phyloP scores from a whole-genome alignment of 495 filamentous ascomycete genomes.

The Annulohypoxylon moriforme region DNA sequence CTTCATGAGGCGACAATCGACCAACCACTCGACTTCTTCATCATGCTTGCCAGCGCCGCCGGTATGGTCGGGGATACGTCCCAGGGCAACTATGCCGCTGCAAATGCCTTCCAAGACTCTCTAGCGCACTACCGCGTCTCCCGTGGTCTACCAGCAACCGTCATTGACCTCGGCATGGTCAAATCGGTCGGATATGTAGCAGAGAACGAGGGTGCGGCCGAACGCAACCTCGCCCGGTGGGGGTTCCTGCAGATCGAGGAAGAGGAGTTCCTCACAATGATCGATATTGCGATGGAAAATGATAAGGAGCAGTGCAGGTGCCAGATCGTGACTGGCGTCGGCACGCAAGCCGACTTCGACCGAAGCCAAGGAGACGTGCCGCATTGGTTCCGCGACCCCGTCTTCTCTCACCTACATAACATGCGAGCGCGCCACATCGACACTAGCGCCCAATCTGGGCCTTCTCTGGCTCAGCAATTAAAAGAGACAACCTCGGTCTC shows the following conservation, averaged over 20 bases:
- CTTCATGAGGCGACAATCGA: slow-evolving; percentile 52
- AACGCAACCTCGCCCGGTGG: slow-evolving; percentile 17
- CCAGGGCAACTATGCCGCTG: slow-evolving; percentile 68
- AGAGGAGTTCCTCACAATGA: slow-evolving; percentile 20
- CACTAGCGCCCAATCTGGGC: not conserved
- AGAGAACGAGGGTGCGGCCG: slow-evolving; percentile 23
- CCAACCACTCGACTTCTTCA: slow-evolving; percentile 61
- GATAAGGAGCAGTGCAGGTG: not conserved
- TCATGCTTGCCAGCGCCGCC: slow-evolving; percentile 64
- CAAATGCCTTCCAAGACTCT: slow-evolving; percentile 63
- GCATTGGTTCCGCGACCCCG: slow-evolving; percentile 2
- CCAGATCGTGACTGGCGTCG: not conserved
- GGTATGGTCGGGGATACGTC: slow-evolving; percentile 60
- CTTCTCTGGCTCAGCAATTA: not conserved
- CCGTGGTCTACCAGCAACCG: slow-evolving; percentile 50
- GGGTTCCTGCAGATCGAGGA: slow-evolving; percentile 22
- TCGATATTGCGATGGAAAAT: slow-evolving; percentile 1
- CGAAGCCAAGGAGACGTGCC: not conserved
- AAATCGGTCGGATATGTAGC: slow-evolving; percentile 47
- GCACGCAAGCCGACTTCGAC: slow-evolving; percentile 6
- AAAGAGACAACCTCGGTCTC: slow-evolving; percentile 9
- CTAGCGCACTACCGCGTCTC: slow-evolving; percentile 50
- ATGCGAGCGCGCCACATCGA: slow-evolving; percentile 6
- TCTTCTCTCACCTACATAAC: not conserved
- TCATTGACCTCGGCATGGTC: slow-evolving; percentile 60